phyloP scores from a whole-genome alignment of 192 early-diverging fungal genomes.

The Coemansia sp. region DNA sequence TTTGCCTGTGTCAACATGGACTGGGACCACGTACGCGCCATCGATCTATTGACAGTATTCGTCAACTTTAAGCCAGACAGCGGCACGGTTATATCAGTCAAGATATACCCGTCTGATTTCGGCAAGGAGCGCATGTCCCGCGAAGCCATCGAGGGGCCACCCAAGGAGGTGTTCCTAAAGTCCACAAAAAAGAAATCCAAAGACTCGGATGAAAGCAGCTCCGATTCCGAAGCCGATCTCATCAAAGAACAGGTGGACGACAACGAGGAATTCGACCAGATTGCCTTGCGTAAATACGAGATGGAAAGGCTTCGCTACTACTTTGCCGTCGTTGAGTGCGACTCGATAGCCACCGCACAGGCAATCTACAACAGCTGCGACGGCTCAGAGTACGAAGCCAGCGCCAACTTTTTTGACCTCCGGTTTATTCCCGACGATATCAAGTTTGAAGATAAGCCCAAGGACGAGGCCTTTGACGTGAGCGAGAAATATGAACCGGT shows the following conservation, averaged over 20 bases:
- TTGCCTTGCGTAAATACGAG: slow-evolving; percentile 86
- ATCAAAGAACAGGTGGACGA: slow-evolving; percentile 52
- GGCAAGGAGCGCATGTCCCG: slow-evolving; percentile 64
- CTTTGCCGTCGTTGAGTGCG: slow-evolving; percentile 94
- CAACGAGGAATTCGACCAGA: slow-evolving; percentile 77
- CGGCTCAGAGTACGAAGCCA: slow-evolving; percentile 87
- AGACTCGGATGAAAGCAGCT: slow-evolving; percentile 20
- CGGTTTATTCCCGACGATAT: slow-evolving; percentile 90
- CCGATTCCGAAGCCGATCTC: slow-evolving; percentile 26
- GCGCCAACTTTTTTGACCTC: slow-evolving; percentile 90
- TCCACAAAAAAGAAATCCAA: slow-evolving; percentile 13
- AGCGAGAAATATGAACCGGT: slow-evolving; percentile 67
- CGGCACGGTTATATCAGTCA: slow-evolving; percentile 69
- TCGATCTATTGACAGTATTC: slow-evolving; percentile 83
- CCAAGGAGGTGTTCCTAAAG: slow-evolving; percentile 33
- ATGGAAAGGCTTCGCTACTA: slow-evolving; percentile 85
- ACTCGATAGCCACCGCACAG: slow-evolving; percentile 75
- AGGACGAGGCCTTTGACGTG: slow-evolving; percentile 55
- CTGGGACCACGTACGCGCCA: slow-evolving; percentile 89
- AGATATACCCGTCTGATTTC: slow-evolving; percentile 76
- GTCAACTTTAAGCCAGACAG: slow-evolving; percentile 74
- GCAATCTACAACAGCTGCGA: slow-evolving; percentile 81
- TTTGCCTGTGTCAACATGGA: slow-evolving; percentile 92
- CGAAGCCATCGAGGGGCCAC: slow-evolving; percentile 43
- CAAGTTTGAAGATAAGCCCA: slow-evolving; percentile 74